phyloP scores from a whole-genome alignment of 176 grass and related monocot species.

The Chrysopogon serrulatus region DNA sequence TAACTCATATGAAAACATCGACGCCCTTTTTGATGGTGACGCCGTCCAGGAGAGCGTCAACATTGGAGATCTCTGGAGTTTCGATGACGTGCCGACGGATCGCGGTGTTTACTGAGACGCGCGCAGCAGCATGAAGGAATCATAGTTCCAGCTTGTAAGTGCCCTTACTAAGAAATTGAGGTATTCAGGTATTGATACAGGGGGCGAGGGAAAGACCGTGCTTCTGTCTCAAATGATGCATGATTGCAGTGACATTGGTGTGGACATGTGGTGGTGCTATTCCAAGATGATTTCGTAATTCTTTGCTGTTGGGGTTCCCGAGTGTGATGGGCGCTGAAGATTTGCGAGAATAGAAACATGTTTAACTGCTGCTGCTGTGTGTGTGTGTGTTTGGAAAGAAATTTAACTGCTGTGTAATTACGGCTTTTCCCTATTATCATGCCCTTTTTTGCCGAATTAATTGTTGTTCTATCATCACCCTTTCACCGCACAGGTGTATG shows the following conservation, averaged over 20 bases:
- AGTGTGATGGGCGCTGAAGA: not conserved
- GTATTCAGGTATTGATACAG: not conserved
- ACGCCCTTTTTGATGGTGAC: not conserved
- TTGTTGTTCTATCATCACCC: not conserved
- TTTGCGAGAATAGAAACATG: not conserved
- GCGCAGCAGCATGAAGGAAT: not conserved
- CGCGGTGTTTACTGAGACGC: not conserved
- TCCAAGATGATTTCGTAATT: not conserved
- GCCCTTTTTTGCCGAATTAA: not conserved
- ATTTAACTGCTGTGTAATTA: not conserved
- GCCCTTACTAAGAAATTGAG: not conserved
- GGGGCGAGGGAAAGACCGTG: not conserved
- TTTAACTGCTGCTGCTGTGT: not conserved
- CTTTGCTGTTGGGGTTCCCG: not conserved
- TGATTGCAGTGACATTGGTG: not conserved
- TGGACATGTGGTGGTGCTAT: not conserved
- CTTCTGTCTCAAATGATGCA: not conserved
- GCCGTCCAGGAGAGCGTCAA: not conserved
- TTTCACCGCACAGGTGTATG: not conserved
- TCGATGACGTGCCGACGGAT: constrained; percentile 10
- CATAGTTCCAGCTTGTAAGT: not conserved
- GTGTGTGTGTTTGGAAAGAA: too few relatives aligned
- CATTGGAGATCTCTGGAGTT: constrained; percentile 17
- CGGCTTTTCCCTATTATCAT: not conserved
- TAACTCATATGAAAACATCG: constrained; percentile 10